A percentile compares a stretch with the other conserved stretches of the same genome.
These are phyloP conservation scores for Fusarium aywerte DNA, from an alignment of 2,329 filamentous ascomycete genomes.

Conservation along the genomic window DNA sequence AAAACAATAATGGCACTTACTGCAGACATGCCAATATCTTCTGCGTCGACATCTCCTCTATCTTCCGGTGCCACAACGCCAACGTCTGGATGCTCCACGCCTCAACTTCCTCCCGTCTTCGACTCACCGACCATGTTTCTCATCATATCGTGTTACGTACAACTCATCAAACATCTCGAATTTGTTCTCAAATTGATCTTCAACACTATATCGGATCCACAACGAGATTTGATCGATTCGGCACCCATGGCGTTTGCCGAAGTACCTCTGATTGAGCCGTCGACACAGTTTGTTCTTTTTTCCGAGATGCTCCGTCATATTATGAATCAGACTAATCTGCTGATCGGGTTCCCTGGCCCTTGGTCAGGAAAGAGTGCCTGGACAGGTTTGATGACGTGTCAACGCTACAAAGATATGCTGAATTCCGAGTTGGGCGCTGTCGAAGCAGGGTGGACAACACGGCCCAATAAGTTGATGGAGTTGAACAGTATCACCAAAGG, in stretches of 20 bases:
- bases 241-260: constrained; percentile 43
- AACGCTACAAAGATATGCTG: constrained; percentile 39
- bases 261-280: constrained; percentile 41
- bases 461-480: constrained; percentile 38
- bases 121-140: constrained; percentile 46
- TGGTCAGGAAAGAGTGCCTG: constrained; percentile 42
- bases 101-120: constrained; percentile 23
- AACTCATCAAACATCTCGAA: constrained; percentile 45
- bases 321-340: constrained; percentile 42
- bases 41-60: constrained; percentile 5
- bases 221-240: constrained; percentile 25
- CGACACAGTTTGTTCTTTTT: constrained; percentile 46
- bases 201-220: constrained; percentile 24
- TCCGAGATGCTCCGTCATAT: constrained; percentile 44
- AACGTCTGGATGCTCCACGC: constrained; percentile 1
- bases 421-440: constrained; percentile 44
- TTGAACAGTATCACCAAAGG: constrained; percentile 33
- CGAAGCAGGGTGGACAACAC: constrained; percentile 38
- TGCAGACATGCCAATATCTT: constrained; percentile 1
- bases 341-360: constrained; percentile 43
- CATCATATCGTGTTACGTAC: constrained; percentile 47
- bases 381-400: constrained; percentile 40
- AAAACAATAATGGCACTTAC: constrained; percentile 8
- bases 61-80: not conserved
- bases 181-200: constrained; percentile 36